These are phyloP conservation scores for Xylaria sp. DNA, from an alignment of 2,329 filamentous ascomycete species.

Conservation along the genomic window DNA sequence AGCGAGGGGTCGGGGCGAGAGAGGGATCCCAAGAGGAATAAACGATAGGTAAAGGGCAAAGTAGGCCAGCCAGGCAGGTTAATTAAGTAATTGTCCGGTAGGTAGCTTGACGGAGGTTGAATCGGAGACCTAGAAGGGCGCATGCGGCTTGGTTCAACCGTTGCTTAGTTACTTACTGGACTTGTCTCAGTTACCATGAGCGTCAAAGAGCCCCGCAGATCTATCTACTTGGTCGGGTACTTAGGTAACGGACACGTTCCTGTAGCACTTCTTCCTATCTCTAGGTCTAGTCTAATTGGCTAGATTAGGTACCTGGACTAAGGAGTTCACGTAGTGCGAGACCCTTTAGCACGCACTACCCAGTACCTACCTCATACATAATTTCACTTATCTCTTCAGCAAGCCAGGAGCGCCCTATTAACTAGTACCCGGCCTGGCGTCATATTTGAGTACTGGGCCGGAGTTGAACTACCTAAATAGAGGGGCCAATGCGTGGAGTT, in stretches of 20 bases:
- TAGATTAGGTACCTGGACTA: background rate
- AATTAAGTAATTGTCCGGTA: background rate
- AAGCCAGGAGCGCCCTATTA: background rate
- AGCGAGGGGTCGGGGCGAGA: background rate
- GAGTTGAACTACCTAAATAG: constrained; percentile 24
- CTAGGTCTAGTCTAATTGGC: constrained; percentile 2
- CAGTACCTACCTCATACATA: background rate
- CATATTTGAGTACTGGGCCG: constrained; percentile 16
- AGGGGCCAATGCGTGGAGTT: constrained; percentile 9
- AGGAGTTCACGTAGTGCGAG: constrained; percentile 10
- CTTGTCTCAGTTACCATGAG: constrained; percentile 8
- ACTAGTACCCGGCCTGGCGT: constrained; percentile 14
- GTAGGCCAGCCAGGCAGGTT: too few relatives aligned
- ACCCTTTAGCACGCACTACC: constrained; percentile 18
- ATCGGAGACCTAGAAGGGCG: constrained; percentile 13
- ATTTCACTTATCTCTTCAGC: constrained; percentile 33
- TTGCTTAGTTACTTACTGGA: constrained; percentile 12
- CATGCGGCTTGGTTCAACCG: constrained; percentile 21
- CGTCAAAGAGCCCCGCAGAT: constrained; percentile 28
- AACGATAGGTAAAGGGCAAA: background rate
- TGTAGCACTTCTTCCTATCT: constrained; percentile 21
- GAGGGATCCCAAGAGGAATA: constrained; percentile 1
- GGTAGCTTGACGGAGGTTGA: constrained; percentile 21
- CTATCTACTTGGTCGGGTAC: background rate
- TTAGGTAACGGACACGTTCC: background rate